A percentile compares a stretch with the other conserved stretches of the same genome.
Conservation (phyloP, 257 asterid genomes). For the Mitragyna speciosa region DNA sequence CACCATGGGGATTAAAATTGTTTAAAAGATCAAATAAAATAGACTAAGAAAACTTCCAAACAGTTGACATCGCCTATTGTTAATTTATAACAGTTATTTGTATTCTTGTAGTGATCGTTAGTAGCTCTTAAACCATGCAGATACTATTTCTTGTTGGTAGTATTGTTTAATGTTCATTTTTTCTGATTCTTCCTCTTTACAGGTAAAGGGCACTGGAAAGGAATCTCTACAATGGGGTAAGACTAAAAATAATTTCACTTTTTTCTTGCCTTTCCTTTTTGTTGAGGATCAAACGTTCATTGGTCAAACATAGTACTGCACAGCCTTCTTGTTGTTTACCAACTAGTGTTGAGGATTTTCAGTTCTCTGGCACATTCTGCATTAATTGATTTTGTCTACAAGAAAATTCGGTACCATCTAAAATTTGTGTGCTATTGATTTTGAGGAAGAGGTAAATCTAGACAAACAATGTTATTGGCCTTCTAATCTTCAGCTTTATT, state of each 20-base stretch:
- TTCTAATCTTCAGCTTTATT: background rate
- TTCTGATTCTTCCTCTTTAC: background rate
- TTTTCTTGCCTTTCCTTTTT: too few species aligned
- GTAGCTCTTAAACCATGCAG: background rate
- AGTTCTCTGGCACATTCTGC: background rate
- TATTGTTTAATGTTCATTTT: background rate
- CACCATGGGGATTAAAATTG: background rate
- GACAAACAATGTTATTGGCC: background rate
- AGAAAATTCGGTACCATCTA: background rate
- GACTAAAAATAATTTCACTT: background rate
- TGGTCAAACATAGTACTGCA: background rate
- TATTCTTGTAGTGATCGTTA: background rate
- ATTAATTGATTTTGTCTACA: background rate
- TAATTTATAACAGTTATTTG: background rate
- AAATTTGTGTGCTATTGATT: background rate
- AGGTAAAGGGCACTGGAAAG: constrained; percentile 88
- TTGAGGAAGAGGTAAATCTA: background rate
- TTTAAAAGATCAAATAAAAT: background rate
- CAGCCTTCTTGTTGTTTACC: too few species aligned
- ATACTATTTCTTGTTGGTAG: too few species aligned
- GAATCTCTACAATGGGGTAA: constrained; percentile 96
- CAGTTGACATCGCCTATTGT: background rate
- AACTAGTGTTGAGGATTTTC: too few species aligned
- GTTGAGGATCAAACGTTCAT: background rate
- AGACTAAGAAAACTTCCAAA: background rate